Evolutionary conservation across 768 basidiomycete species (phyloP), one percentile per base, ranked within the genome.

Genomic region (Mrakia gelida): DNA sequence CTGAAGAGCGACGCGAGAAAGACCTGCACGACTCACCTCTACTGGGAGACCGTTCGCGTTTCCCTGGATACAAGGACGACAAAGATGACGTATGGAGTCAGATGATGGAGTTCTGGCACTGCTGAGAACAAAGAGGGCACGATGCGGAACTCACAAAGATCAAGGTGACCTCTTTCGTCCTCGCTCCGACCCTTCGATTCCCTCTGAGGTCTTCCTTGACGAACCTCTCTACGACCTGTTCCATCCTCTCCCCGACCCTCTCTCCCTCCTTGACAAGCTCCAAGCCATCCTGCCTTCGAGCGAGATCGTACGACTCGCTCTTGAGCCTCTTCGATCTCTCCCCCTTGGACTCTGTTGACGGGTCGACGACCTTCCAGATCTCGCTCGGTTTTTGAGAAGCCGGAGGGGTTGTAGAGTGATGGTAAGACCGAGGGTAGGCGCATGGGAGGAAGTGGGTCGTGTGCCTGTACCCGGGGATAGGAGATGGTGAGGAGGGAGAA

Each of bases 171-270:
- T 43, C 26, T 13, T 70, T 70, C 67, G 45, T 70, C 34, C 34
- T 32, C 32, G 7, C 34, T n/a, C 10, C 67, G 18, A 26, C 67
- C 21, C 49, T 21, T 21, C 49, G 45, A 45, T 16, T 18, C 23
- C 8, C 18, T 70, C 34, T 41, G 2, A 52, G 16, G 4, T 52
- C 67, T 38, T 70, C 67, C 41, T 70, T 70, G 18, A 70, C 67
- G 41, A 70, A 70, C 23, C 67, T 70, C 67, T 70, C 67, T 11
- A 70, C 67, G 26, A 70, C 67, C 26, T 41, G 38, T 23, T 70
- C 67, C 67, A 70, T 23, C 26, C 67, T 41, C 26, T 23, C 38
- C 23, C 67, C 67, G 1, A 70, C 41, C 10, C 67, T 16, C 34
- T 70, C 67, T 41, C 67, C 67, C 21, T 70, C 67, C 34, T 38